These are phyloP conservation scores for Phytophthora foliorum DNA, from an alignment of 352 stramenopile species.

Conservation along the genomic window DNA sequence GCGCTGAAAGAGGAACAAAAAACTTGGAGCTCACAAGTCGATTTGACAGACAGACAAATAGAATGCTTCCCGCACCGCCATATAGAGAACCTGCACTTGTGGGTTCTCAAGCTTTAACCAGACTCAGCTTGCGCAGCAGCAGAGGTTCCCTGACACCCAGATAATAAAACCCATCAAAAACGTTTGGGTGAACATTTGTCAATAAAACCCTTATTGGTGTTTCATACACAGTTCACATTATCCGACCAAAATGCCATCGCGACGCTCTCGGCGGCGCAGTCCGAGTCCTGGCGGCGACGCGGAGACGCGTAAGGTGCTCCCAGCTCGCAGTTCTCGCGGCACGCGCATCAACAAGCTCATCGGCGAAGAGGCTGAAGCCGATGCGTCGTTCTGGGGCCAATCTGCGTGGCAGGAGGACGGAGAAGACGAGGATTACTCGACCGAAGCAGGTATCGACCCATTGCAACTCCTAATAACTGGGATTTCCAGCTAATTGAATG, in stretches of 20 bases:
- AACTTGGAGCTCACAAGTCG: no score
- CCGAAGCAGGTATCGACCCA: conserved; percentile 71
- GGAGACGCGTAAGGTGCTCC: conserved; percentile 54
- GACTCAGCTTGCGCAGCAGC: no score
- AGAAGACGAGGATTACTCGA: conserved; percentile 90
- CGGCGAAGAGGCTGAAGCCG: conserved; percentile 88
- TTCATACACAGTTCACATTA: conserved; percentile 5
- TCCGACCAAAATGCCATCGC: conserved; percentile 13
- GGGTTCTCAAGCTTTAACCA: no score
- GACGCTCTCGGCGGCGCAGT: conserved; percentile 20
- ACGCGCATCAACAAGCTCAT: conserved; percentile 87
- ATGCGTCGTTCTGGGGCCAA: conserved; percentile 91
- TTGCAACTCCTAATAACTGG: neutral
- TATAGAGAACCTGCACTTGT: no score
- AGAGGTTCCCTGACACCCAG: no score
- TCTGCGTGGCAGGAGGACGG: conserved; percentile 86
- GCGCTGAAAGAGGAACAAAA: neutral
- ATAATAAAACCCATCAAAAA: neutral
- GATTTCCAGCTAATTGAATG: conserved; percentile 2
- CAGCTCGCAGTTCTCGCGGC: conserved; percentile 71
- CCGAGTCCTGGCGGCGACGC: conserved; percentile 16
- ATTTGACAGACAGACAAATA: no score
- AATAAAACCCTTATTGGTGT: conserved; percentile 6
- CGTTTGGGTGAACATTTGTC: neutral
- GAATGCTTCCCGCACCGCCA: no score